phyloP scores from a whole-genome alignment of 345 rosid species.

The Ceriops zippeliana region DNA sequence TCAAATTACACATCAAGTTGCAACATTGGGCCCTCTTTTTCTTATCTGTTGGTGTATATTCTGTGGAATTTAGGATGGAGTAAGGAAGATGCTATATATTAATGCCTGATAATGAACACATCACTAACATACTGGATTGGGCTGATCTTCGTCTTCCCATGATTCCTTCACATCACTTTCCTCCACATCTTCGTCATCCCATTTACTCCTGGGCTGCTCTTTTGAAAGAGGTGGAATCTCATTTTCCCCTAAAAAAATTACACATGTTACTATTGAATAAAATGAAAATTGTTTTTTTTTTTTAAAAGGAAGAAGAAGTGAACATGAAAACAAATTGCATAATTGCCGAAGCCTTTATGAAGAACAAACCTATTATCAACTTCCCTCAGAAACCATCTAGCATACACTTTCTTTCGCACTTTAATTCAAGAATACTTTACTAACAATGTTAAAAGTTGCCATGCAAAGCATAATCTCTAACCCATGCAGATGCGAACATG shows the following conservation, averaged over 20 bases:
- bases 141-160: slow-evolving; percentile 97
- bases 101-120: slow-evolving; percentile 4
- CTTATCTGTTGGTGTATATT: background rate
- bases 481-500: too few species aligned
- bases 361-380: too few species aligned
- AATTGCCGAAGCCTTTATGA: too few species aligned
- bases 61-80: background rate
- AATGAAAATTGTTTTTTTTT: too few species aligned
- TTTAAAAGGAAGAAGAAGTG: too few species aligned
- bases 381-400: too few species aligned
- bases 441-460: too few species aligned
- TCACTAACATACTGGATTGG: slow-evolving; percentile 50
- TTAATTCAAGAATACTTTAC: too few species aligned
- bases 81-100: background rate
- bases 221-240: slow-evolving; percentile 48
- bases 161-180: slow-evolving; percentile 90
- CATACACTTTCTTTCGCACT: too few species aligned
- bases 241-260: slow-evolving; percentile 53
- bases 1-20: background rate
- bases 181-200: slow-evolving; percentile 98
- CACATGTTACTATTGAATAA: too few species aligned
- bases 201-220: slow-evolving; percentile 50
- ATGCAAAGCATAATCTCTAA: too few species aligned
- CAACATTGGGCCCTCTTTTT: background rate
- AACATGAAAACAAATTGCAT: too few species aligned